Percentiles rank a stretch among this genome's conserved stretches.
phyloP scores from a whole-genome alignment of 1,284 basidiomycete genomes.

The Pascua guehoae region DNA sequence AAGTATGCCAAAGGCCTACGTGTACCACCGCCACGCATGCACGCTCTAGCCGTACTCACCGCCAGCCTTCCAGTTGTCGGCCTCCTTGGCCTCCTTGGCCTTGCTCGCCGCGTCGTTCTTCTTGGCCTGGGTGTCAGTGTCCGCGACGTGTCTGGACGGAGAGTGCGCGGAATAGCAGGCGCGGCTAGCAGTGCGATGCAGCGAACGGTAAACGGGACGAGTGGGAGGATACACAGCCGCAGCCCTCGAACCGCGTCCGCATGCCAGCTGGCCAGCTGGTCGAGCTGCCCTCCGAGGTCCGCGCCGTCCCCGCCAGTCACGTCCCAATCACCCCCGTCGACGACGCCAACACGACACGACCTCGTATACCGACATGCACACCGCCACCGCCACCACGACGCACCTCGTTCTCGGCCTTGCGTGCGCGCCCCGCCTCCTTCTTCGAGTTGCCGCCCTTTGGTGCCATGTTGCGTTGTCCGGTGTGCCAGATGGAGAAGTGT shows the following conservation, averaged over 20 bases:
- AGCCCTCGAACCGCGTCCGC: neutral
- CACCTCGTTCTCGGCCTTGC: conserved; percentile 88
- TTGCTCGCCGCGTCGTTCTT: conserved; percentile 35
- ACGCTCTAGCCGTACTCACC: conserved; percentile 49
- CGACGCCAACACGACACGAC: neutral
- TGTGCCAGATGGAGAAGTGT: neutral
- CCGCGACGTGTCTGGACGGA: neutral
- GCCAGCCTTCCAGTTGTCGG: conserved; percentile 71
- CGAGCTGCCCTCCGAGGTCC: too few relatives aligned
- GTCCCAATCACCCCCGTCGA: too few relatives aligned
- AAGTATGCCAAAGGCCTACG: too few relatives aligned
- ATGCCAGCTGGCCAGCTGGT: too few relatives aligned
- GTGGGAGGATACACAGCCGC: neutral
- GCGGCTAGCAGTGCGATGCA: neutral
- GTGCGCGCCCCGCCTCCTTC: conserved; percentile 80
- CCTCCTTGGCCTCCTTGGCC: conserved; percentile 59
- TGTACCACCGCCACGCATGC: too few relatives aligned
- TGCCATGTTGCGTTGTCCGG: conserved; percentile 64
- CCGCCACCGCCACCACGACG: conserved; percentile 51
- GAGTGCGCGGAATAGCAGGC: neutral
- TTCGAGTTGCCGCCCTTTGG: conserved; percentile 78
- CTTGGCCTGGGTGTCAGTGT: conserved; percentile 56
- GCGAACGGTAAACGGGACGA: neutral
- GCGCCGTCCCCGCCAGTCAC: too few relatives aligned
- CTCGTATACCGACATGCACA: neutral